Base-by-base conservation (phyloP, 306 rosid species). In the Prosopis cineraria region DNA sequence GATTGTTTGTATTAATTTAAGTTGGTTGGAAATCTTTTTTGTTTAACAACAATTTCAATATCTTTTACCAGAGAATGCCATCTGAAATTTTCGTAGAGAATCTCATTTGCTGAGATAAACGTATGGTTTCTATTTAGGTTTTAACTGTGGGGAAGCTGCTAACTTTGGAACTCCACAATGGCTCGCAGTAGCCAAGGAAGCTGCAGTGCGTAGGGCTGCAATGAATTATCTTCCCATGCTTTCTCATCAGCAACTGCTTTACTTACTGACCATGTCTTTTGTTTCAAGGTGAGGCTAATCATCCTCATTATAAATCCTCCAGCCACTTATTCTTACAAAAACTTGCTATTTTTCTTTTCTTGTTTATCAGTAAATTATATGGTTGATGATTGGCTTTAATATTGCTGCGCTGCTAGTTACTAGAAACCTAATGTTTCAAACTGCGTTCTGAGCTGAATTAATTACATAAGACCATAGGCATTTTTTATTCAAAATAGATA, bases 171-270 rank as follows among this genome's bases (percentile, higher is more conserved):
- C 99, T 82, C 97, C 99, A 72, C 90, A 88, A 44, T 95, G 99
- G 99, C 98, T 95, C 70, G 82, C 78, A 68, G 91, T 95, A 81
- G 99, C 99, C 78, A 95, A 87, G 82, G 99, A 91, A 82, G 99
- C 99, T 68, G 99, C 99, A 12, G 94, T 93, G n/a, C 97, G 99
- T 24, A 91, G 99, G 86, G 99, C 99, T 82, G 93, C 96, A 16
- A 95, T 95, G 99, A 91, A 90, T 81, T 89, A 92, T 88, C 97
- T 92, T 88, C 98, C 98, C 67, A 94, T 94, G 98, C 98, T 94
- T 36, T 94, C 98, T 68, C 97, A 94, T 85, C 98, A 94, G 90
- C 98, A 94, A 74, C 85, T 94, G 79, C 90, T 94, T 72, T 92
- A 94, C 92, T 89, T 92, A 77, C 89, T 43, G 84, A 93, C 99